phyloP scores from a whole-genome alignment of 345 rosid genomes.

The thale cress (Arabidopsis thaliana) region DNA sequence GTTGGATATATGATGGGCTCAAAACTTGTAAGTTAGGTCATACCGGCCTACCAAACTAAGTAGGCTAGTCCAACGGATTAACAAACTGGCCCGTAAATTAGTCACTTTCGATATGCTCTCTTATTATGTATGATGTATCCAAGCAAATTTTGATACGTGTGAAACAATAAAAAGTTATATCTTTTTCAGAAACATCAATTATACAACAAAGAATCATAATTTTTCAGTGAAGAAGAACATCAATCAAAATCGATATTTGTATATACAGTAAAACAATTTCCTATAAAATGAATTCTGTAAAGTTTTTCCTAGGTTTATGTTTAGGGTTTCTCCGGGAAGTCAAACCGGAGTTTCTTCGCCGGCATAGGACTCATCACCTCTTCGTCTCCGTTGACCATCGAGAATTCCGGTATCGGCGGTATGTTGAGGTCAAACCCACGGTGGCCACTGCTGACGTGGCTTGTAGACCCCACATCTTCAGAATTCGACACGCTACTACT shows the following conservation, averaged over 20 bases:
- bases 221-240: slow-evolving; percentile 12
- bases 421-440: slow-evolving; percentile 71
- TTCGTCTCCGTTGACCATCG: slow-evolving; percentile 48
- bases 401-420: slow-evolving; percentile 68
- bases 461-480: slow-evolving; percentile 61
- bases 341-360: slow-evolving; percentile 51
- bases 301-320: not conserved
- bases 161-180: no score
- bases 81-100: not conserved
- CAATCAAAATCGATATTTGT: not conserved
- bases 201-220: slow-evolving; percentile 4
- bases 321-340: slow-evolving; percentile 10
- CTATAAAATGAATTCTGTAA: not conserved
- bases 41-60: not conserved
- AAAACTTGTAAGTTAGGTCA: not conserved
- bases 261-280: slow-evolving; percentile 22
- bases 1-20: not conserved
- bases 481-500: slow-evolving; percentile 50
- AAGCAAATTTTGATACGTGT: no score
- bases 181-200: not conserved
- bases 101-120: not conserved
- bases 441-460: slow-evolving; percentile 54
- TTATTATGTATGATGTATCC: no score
- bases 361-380: slow-evolving; percentile 68
- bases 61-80: slow-evolving; percentile 6